A percentile compares a stretch with the other conserved stretches of the same genome.
phyloP scores from a whole-genome alignment of 139 green algal species.

The Zygnema circumcarinatum region DNA sequence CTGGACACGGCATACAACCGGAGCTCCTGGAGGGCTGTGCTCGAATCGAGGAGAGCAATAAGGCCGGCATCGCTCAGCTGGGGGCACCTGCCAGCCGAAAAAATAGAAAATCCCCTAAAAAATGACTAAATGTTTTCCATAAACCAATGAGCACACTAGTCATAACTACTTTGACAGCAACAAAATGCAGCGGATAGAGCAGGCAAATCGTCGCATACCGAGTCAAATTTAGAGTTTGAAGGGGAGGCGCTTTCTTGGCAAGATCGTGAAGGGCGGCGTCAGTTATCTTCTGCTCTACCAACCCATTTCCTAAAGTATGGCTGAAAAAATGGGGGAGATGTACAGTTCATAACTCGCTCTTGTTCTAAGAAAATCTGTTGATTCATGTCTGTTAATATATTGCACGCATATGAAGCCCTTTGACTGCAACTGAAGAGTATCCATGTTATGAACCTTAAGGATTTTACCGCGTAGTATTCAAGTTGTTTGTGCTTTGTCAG shows the following conservation, averaged over 20 bases:
- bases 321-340: not conserved
- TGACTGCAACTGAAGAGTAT: not conserved
- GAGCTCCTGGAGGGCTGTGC: too few species aligned
- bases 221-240: constrained; percentile 1
- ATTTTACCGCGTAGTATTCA: too few species aligned
- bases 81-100: too few species aligned
- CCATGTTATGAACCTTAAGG: not conserved
- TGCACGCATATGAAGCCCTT: not conserved
- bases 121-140: not conserved
- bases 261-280: not conserved
- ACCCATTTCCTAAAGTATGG: not conserved
- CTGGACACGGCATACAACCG: too few species aligned
- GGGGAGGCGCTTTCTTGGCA: not conserved
- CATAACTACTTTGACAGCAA: not conserved
- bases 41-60: not conserved
- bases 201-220: not conserved
- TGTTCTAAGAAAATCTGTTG: not conserved
- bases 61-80: too few species aligned
- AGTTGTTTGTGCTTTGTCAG: not conserved
- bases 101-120: not conserved
- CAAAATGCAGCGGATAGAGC: not conserved
- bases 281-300: constrained; percentile 5
- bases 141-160: not conserved
- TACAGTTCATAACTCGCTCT: not conserved
- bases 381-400: not conserved